Base-by-base conservation (phyloP, 2,329 filamentous ascomycete species). In the Ceratocystis variospora region DNA sequence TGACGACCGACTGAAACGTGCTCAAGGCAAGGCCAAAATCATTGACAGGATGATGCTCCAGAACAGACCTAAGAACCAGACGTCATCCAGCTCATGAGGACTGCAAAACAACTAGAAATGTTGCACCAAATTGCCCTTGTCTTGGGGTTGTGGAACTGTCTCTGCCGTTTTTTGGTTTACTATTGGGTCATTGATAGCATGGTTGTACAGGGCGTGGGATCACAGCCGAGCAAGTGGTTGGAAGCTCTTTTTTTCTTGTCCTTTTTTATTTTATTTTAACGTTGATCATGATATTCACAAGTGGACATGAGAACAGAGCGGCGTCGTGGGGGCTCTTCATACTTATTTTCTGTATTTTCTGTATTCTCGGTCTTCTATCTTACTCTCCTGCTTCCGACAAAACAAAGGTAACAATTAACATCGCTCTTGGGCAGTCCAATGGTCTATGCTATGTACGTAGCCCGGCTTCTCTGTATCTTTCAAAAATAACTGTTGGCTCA, bases 1-100 rank as follows among this genome's bases (percentile, higher is more conserved):
- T 72, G 94, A 99, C 72, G 90, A 96, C 73, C 81, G 92, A 12
- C 73, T 96, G 48, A 94, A 92, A 76, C 83, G 89, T 69, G 93
- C 91, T 3, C 83, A 85, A 70, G 88, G 88, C 2, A 96, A 96
- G 74, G 83, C 84, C 1, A 96, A 93, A 76, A 82, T 99, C 61
- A 85, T 97, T 57, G 88, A 94, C 74, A 86, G 86, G 68, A 85
- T 89, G 70, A 85, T 89, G 70, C 72, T 81, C 0, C 78, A 78
- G 0, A 79, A 80, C 71, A 69, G 63, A 67, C 62, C 63, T 2
- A 17, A 53, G 19, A 53, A 8, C 19, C 10, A 17, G 17, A 12
- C 5, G 50, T 59, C 22, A 61, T 66, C 25, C 71, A 67, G 53
- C 71, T 63, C 45, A n/a, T 66, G 57, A 68, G 48, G 44, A 37